phyloP scores from a whole-genome alignment of 148 eudicot genomes.

The Rheum nobile region DNA sequence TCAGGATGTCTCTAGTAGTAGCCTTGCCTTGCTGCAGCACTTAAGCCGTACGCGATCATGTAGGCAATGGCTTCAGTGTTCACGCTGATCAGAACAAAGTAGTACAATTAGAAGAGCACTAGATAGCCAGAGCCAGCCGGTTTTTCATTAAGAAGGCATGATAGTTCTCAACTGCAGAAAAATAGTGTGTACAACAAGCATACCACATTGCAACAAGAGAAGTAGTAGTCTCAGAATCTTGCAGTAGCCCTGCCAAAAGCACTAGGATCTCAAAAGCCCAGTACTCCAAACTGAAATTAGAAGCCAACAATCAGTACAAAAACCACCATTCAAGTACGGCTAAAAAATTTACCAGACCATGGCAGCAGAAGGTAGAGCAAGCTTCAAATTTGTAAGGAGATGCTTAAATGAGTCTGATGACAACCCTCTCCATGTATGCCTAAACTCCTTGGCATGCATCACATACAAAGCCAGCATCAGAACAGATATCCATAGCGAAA shows the following conservation, averaged over 20 bases:
- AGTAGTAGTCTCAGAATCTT: slow-evolving; percentile 55
- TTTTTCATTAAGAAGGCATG: not conserved
- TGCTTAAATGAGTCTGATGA: slow-evolving; percentile 33
- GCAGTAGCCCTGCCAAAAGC: slow-evolving; percentile 71
- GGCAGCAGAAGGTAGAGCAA: slow-evolving; percentile 82
- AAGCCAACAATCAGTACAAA: not conserved
- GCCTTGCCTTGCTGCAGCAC: slow-evolving; percentile 72
- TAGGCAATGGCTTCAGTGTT: slow-evolving; percentile 71
- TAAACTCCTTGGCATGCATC: slow-evolving; percentile 24
- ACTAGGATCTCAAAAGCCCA: slow-evolving; percentile 95
- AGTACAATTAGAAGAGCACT: not conserved
- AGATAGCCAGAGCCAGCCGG: not conserved
- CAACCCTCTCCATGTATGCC: slow-evolving; percentile 51
- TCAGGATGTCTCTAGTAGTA: not conserved
- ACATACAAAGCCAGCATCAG: slow-evolving; percentile 36
- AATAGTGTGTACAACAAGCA: not conserved
- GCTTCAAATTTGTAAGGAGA: slow-evolving; percentile 30
- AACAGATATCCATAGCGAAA: slow-evolving; percentile 54
- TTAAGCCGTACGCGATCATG: slow-evolving; percentile 66
- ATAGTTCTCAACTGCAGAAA: not conserved
- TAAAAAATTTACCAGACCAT: slow-evolving; percentile 62
- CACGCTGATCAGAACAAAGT: slow-evolving; percentile 28
- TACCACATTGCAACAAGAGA: slow-evolving; percentile 88
- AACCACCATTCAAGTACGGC: not conserved
- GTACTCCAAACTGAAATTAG: slow-evolving; percentile 54